Percentiles rank a stretch among this genome's conserved stretches.
Evolutionary conservation across 2,329 filamentous ascomycete species (phyloP).

Genomic region (Dactylella cylindrospora): DNA sequence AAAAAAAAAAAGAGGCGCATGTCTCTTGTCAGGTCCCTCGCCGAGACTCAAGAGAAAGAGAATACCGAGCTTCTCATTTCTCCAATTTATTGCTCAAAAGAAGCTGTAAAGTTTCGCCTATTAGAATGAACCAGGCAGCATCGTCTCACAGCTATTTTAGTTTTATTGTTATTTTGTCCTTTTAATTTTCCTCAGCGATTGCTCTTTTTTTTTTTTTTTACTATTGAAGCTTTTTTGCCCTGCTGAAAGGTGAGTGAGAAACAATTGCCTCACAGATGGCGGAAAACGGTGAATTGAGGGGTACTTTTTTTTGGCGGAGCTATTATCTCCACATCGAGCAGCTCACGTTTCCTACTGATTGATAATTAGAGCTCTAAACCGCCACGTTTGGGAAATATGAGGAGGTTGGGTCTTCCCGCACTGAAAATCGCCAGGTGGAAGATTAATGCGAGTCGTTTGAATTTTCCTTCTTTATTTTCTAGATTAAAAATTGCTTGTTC

Average conservation of each 20-base stretch:
- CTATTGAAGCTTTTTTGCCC: no score
- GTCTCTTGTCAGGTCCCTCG: no score
- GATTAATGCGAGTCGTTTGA: neutral
- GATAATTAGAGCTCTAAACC: neutral
- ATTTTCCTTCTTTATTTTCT: neutral
- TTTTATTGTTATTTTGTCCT: no score
- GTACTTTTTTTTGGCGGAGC: constrained; percentile 3
- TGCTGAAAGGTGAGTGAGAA: constrained; percentile 34
- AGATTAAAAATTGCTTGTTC: no score
- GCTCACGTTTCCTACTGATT: neutral
- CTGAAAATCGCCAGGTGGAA: constrained; percentile 18
- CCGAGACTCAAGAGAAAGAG: no score
- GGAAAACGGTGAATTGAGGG: neutral
- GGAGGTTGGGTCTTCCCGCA: constrained; percentile 20
- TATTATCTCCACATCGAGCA: constrained; percentile 18
- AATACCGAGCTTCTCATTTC: no score
- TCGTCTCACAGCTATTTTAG: no score
- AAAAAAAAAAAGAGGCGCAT: no score
- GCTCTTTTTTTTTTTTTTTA: constrained; percentile 26
- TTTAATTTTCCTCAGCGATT: no score
- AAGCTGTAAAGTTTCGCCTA: constrained; percentile 13
- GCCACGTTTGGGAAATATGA: constrained; percentile 10
- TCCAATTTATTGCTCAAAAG: constrained; percentile 45
- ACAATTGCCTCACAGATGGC: constrained; percentile 42
- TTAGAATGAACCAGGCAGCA: constrained; percentile 18